These are phyloP conservation scores for Coemansia reversa DNA, from an alignment of 192 early-diverging fungal genomes.

Conservation along the genomic window DNA sequence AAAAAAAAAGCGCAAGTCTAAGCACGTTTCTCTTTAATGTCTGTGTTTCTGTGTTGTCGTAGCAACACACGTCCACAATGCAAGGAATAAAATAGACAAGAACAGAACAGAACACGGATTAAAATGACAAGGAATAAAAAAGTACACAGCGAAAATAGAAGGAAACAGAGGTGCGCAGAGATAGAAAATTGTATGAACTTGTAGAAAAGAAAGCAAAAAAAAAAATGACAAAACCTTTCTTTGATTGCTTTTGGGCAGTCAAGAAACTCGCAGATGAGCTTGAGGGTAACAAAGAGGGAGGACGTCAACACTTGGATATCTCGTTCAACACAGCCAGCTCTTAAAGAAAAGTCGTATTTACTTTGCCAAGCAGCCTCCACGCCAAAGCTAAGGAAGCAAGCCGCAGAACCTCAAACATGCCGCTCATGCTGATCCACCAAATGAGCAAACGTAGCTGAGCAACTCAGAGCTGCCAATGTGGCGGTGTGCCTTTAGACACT, in stretches of 20 bases:
- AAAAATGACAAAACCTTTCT: slow-evolving; percentile 2
- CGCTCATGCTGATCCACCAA: background rate
- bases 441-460: background rate
- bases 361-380: background rate
- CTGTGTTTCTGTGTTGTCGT: background rate
- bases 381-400: too few relatives aligned
- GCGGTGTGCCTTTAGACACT: background rate
- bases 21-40: too few relatives aligned
- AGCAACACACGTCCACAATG: background rate
- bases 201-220: background rate
- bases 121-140: slow-evolving; percentile 6
- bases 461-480: background rate
- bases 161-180: slow-evolving; percentile 7
- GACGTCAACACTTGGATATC: background rate
- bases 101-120: slow-evolving; percentile 5
- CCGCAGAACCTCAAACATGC: too few relatives aligned
- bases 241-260: slow-evolving; percentile 1
- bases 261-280: background rate
- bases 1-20: background rate
- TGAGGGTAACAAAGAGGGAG: background rate
- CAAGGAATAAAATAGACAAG: slow-evolving; percentile 12
- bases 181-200: background rate
- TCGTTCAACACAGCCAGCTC: background rate
- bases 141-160: slow-evolving; percentile 6
- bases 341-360: background rate